Percentiles rank a stretch among this genome's conserved stretches.
Conservation (phyloP, 441 rosid species). For the Theobroma grandiflorum region DNA sequence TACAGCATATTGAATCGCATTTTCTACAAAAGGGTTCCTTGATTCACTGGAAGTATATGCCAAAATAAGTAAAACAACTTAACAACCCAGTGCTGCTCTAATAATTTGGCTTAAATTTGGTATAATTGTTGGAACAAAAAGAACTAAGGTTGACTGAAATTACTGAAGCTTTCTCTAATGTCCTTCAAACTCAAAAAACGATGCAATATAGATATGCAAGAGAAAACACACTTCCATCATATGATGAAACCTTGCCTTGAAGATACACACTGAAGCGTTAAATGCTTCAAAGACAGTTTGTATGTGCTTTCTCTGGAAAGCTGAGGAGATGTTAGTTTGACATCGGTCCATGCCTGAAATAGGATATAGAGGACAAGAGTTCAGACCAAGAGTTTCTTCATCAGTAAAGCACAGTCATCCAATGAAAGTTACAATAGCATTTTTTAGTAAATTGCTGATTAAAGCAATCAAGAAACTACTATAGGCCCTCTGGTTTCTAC, state of each 20-base stretch:
- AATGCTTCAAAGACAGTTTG: conserved; percentile 73
- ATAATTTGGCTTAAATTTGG: not conserved
- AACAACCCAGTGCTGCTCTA: conserved; percentile 4
- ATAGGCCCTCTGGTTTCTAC: not conserved
- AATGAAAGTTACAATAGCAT: not conserved
- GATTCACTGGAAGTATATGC: conserved; percentile 62
- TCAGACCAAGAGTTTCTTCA: not conserved
- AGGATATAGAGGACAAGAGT: conserved; percentile 21
- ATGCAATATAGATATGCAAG: not conserved
- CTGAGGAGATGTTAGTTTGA: conserved; percentile 93
- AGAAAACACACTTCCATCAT: conserved; percentile 16
- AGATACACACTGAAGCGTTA: conserved; percentile 67
- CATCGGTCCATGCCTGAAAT: conserved; percentile 82
- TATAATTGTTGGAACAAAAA: not conserved
- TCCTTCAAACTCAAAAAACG: conserved; percentile 8
- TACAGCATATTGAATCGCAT: conserved; percentile 75
- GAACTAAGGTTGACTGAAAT: not conserved
- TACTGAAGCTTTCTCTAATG: not conserved
- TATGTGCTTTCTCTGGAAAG: conserved; percentile 85
- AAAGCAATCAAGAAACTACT: not conserved
- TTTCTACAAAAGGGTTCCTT: conserved; percentile 91
- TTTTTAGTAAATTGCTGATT: not conserved
- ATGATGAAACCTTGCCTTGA: conserved; percentile 62
- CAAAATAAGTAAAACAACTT: conserved; percentile 4
- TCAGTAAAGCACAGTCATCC: not conserved